A percentile compares a stretch with the other conserved stretches of the same genome.
Conservation (phyloP, 495 filamentous ascomycete species). For the Podospora sp. region DNA sequence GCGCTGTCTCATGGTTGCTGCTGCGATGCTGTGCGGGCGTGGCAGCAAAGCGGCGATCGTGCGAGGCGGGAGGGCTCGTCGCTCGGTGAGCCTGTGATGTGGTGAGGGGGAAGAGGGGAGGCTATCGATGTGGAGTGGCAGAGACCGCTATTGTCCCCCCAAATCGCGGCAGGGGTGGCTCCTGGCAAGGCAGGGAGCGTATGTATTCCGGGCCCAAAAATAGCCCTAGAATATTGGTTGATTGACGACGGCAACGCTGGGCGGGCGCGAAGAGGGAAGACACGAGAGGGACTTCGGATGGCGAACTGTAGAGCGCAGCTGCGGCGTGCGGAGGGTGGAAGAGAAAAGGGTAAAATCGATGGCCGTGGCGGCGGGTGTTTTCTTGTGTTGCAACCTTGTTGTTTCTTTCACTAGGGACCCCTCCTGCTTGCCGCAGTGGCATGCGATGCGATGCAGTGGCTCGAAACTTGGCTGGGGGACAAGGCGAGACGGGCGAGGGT, state of each 20-base stretch:
- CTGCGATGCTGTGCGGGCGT: slow-evolving; percentile 12
- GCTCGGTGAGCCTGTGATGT: not conserved
- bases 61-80: slow-evolving; percentile 5
- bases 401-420: slow-evolving; percentile 11
- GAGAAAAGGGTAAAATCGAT: not conserved
- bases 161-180: slow-evolving; percentile 13
- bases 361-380: slow-evolving; percentile 8
- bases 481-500: slow-evolving; percentile 12
- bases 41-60: slow-evolving; percentile 30
- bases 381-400: slow-evolving; percentile 10
- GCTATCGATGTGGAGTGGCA: slow-evolving; percentile 27
- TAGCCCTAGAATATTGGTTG: slow-evolving; percentile 26
- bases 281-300: not conserved
- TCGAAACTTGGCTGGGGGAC: slow-evolving; percentile 23
- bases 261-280: slow-evolving; percentile 3
- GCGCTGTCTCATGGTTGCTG: slow-evolving; percentile 34
- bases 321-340: not conserved
- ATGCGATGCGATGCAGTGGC: slow-evolving; percentile 13
- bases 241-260: slow-evolving; percentile 1
- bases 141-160: slow-evolving; percentile 27
- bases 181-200: slow-evolving; percentile 16
- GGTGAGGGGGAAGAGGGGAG: slow-evolving; percentile 5
- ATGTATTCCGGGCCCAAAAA: slow-evolving; percentile 32
- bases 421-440: slow-evolving; percentile 13
- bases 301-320: not conserved